Base-by-base conservation (phyloP, 305 asterid species). In the Fraxinus floribunda region DNA sequence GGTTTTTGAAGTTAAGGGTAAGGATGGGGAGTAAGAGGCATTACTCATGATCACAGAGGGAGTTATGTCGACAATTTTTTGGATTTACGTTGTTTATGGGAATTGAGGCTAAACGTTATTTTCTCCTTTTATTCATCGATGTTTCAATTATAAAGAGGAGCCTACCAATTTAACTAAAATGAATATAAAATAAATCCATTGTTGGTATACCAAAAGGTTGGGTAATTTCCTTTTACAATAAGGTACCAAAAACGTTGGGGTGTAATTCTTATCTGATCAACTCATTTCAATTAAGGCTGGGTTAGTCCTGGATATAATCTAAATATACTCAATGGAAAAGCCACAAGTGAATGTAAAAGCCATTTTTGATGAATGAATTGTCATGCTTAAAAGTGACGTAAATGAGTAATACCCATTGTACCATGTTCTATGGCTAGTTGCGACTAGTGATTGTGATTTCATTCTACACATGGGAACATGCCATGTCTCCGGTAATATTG, bases 11-110 rank as follows among this genome's bases (percentile, higher is more conserved):
- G 36, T 26, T 26, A 9, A 9, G n/a, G 36, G 18, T 66, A 9
- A 66, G 34, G 52, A 79, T 36, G 73, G 62, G 20, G 71, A 77
- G 78, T 36, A 64, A 15, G 78, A 35, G 79, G 62, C 49, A 24
- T 66, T 76, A 22, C 49, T 66, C 35, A 3, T 26, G 2, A 16
- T n/a, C 66, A 55, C 9, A n/a, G 2, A 55, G 66, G 66, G 10
- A 55, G 24, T 55, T 55, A 55, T 6, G 3, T n/a, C 18, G 66
- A 55, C 66, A n/a, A 6, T n/a, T n/a, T n/a, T 55, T 55, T 55
- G 26, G 24, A 55, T 55, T 55, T 55, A 5, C 3, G 10, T 55
- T 10, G 10, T 55, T 55, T 1, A 5, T 6, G 24, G 24, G 66
- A 55, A 55, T 6, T 5, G 66, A 55, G 66, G 66, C 26, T 55